These are phyloP conservation scores for Artemisia argyi DNA, from an alignment of 129 eudicot genomes.

Conservation along the genomic window DNA sequence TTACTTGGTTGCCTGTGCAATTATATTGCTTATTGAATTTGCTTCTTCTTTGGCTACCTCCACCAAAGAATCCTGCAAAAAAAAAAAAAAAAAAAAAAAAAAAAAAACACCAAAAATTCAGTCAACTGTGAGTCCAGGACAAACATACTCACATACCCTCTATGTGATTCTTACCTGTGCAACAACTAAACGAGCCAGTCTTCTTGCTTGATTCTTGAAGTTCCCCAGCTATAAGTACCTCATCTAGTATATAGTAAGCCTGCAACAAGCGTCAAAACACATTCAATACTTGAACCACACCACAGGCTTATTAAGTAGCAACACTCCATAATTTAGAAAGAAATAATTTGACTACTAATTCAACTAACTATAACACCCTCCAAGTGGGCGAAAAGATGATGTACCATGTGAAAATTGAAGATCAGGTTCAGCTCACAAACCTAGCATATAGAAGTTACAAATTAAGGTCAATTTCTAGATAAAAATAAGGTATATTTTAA, in stretches of 20 bases:
- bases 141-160: neutral
- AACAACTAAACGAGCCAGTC: slow-evolving; percentile 75
- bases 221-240: slow-evolving; percentile 91
- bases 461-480: slow-evolving; percentile 5
- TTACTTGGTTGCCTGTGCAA: slow-evolving; percentile 92
- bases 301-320: slow-evolving; percentile 3
- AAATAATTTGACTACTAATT: neutral
- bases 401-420: slow-evolving; percentile 90
- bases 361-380: neutral
- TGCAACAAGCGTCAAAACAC: slow-evolving; percentile 27
- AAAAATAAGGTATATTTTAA: neutral
- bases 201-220: slow-evolving; percentile 98
- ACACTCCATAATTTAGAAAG: neutral
- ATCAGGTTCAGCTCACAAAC: slow-evolving; percentile 95
- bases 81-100: too few relatives aligned
- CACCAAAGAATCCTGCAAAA: slow-evolving; percentile 91
- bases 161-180: slow-evolving; percentile 54
- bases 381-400: slow-evolving; percentile 11
- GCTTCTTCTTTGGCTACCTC: slow-evolving; percentile 92
- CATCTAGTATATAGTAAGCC: slow-evolving; percentile 95
- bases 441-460: slow-evolving; percentile 37
- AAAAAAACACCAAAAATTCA: slow-evolving; percentile 10
- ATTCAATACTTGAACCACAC: slow-evolving; percentile 2
- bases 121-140: neutral
- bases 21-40: slow-evolving; percentile 74